Percentiles rank a stretch among this genome's conserved stretches.
Evolutionary conservation across 2,329 filamentous ascomycete genomes (phyloP).

Genomic region (Penicillium sp.): DNA sequence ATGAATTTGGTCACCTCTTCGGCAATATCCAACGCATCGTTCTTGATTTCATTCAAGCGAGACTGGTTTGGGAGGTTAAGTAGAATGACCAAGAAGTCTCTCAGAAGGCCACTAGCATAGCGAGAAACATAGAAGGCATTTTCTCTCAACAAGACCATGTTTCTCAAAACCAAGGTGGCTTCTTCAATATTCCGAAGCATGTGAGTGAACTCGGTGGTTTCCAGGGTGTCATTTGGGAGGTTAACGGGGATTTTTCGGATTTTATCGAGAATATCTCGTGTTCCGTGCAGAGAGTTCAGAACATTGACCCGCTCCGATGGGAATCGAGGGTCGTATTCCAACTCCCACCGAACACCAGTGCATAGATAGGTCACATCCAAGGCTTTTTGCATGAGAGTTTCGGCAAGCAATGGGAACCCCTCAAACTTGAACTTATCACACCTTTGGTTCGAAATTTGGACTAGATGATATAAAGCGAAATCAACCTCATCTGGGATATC

Average conservation of each 20-base stretch:
- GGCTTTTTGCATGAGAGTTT: slow-evolving; percentile 82
- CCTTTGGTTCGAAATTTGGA: slow-evolving; percentile 92
- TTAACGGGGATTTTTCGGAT: slow-evolving; percentile 64
- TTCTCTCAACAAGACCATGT: slow-evolving; percentile 91
- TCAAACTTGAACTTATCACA: slow-evolving; percentile 97
- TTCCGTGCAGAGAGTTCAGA: slow-evolving; percentile 66
- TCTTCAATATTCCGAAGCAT: slow-evolving; percentile 77
- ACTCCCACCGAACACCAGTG: slow-evolving; percentile 77
- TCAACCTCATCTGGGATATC: slow-evolving; percentile 77
- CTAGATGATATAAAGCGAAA: slow-evolving; percentile 84
- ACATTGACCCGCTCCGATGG: slow-evolving; percentile 56
- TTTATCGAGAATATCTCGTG: slow-evolving; percentile 69
- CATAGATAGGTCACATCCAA: slow-evolving; percentile 76
- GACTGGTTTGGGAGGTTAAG: slow-evolving; percentile 74
- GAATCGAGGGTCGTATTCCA: slow-evolving; percentile 65
- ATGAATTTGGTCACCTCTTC: slow-evolving; percentile 87
- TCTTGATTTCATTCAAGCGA: slow-evolving; percentile 75
- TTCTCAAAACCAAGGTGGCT: slow-evolving; percentile 82
- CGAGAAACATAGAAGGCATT: slow-evolving; percentile 81
- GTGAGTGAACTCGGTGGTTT: slow-evolving; percentile 70
- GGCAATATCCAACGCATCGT: slow-evolving; percentile 86
- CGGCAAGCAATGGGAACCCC: slow-evolving; percentile 82
- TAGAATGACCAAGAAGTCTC: slow-evolving; percentile 80
- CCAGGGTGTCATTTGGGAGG: slow-evolving; percentile 64
- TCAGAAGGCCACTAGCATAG: slow-evolving; percentile 63